These are phyloP conservation scores for Plasmopara viticola DNA, from an alignment of 352 stramenopile genomes.

Conservation along the genomic window DNA sequence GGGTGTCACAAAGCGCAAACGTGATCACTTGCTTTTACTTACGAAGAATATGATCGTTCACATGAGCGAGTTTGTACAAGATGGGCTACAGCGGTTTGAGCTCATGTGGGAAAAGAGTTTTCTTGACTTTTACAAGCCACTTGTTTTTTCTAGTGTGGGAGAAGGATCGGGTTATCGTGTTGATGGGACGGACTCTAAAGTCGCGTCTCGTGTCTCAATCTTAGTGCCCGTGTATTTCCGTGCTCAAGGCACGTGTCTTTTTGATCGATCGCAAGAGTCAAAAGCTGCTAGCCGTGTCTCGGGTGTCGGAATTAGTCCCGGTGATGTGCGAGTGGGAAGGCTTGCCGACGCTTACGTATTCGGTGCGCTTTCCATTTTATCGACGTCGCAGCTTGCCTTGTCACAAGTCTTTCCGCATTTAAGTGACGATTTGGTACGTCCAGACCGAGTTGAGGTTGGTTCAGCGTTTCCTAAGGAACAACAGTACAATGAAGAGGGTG, in stretches of 20 bases:
- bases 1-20: slow-evolving; percentile 54
- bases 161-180: slow-evolving; percentile 65
- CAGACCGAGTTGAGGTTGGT: slow-evolving; percentile 55
- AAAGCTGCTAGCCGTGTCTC: slow-evolving; percentile 38
- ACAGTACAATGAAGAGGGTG: slow-evolving; percentile 85
- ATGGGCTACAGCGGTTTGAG: slow-evolving; percentile 73
- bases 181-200: slow-evolving; percentile 42
- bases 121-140: slow-evolving; percentile 71
- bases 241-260: slow-evolving; percentile 69
- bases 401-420: slow-evolving; percentile 67
- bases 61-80: slow-evolving; percentile 78
- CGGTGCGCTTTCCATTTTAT: slow-evolving; percentile 74
- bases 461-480: slow-evolving; percentile 57
- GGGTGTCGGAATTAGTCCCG: slow-evolving; percentile 61
- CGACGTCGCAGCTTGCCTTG: slow-evolving; percentile 65
- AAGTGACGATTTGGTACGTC: slow-evolving; percentile 47
- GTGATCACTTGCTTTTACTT: slow-evolving; percentile 67
- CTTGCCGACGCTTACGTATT: slow-evolving; percentile 78
- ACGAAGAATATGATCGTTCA: slow-evolving; percentile 84
- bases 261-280: slow-evolving; percentile 64
- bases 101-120: slow-evolving; percentile 83
- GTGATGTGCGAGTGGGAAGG: slow-evolving; percentile 54
- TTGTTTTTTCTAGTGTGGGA: slow-evolving; percentile 66
- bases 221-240: slow-evolving; percentile 76
- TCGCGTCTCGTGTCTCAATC: slow-evolving; percentile 67